These are phyloP conservation scores for Aotearoamyces nothofagi DNA, from an alignment of 2,329 filamentous ascomycete species.

Conservation along the genomic window DNA sequence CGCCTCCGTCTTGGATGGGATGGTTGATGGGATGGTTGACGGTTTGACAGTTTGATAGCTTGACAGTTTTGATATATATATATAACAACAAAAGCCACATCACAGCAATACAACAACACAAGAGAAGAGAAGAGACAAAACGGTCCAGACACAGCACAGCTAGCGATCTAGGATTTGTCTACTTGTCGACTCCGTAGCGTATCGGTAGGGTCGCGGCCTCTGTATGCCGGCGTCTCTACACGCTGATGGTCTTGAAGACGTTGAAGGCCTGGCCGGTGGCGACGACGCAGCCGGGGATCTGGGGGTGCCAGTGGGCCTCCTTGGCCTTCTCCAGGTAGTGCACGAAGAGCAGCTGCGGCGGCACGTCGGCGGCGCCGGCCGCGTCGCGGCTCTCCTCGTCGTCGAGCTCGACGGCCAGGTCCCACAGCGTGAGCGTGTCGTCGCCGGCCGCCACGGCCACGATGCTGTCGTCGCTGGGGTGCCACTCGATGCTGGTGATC, in stretches of 20 bases:
- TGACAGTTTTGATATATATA: too few relatives aligned
- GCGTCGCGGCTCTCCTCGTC: constrained; percentile 92
- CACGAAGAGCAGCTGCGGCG: constrained; percentile 87
- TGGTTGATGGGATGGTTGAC: too few relatives aligned
- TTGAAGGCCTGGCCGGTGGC: constrained; percentile 84
- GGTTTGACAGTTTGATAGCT: too few relatives aligned
- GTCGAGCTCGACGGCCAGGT: constrained; percentile 89
- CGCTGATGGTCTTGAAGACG: constrained; percentile 72
- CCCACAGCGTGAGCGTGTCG: constrained; percentile 91
- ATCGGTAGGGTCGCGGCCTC: too few relatives aligned
- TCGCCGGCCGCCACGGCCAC: constrained; percentile 85
- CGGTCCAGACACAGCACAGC: too few relatives aligned
- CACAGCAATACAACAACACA: too few relatives aligned
- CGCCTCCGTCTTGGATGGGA: too few relatives aligned
- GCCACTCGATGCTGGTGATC: constrained; percentile 93
- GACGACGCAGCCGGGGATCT: constrained; percentile 81
- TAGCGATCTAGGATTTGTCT: too few relatives aligned
- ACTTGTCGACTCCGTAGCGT: too few relatives aligned
- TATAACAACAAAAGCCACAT: too few relatives aligned
- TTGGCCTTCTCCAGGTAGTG: constrained; percentile 93
- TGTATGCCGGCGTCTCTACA: too few relatives aligned
- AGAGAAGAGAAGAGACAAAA: too few relatives aligned
- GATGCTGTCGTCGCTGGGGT: constrained; percentile 92
- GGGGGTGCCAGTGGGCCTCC: constrained; percentile 94
- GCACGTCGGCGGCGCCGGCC: constrained; percentile 73